Percentiles rank a stretch among this genome's conserved stretches.
Evolutionary conservation across 352 stramenopile genomes (phyloP).

Genomic region (Saprolegnia parasitica): DNA sequence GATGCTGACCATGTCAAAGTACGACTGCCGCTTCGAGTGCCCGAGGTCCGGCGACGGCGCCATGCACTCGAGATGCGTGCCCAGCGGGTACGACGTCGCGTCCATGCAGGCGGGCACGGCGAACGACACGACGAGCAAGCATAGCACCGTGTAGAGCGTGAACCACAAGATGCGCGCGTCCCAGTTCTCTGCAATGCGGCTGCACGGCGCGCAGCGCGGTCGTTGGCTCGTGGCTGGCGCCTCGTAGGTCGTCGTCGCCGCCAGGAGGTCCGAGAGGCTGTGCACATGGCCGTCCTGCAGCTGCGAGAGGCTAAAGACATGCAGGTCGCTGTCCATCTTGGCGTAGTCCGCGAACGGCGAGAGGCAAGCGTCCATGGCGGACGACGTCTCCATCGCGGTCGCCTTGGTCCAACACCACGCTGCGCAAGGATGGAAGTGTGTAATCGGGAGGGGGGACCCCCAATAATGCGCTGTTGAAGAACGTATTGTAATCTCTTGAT

Average conservation of each 20-base stretch:
- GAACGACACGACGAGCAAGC: conserved; percentile 5
- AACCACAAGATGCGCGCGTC: conserved; percentile 14
- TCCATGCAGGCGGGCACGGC: not conserved
- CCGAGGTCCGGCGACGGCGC: not conserved
- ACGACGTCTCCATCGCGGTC: not conserved
- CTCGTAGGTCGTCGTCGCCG: no score
- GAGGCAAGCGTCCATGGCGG: not conserved
- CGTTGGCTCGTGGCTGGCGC: not conserved
- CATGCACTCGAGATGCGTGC: conserved; percentile 12
- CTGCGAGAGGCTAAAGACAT: not conserved
- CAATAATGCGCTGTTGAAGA: no score
- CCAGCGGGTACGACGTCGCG: not conserved
- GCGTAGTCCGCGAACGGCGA: not conserved
- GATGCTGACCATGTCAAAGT: conserved; percentile 36
- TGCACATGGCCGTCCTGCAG: not conserved
- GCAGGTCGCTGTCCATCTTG: no score
- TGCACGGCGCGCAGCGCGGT: not conserved
- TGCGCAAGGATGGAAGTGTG: no score
- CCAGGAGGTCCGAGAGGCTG: conserved; percentile 4
- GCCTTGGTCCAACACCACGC: not conserved
- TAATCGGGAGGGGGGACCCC: no score
- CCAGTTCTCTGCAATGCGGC: not conserved
- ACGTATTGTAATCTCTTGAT: not conserved
- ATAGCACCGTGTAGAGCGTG: not conserved
- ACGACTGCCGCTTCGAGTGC: not conserved